Percentiles rank a stretch among this genome's conserved stretches.
Evolutionary conservation across 345 rosid genomes (phyloP).

Genomic region (Eucalyptus coolabah): DNA sequence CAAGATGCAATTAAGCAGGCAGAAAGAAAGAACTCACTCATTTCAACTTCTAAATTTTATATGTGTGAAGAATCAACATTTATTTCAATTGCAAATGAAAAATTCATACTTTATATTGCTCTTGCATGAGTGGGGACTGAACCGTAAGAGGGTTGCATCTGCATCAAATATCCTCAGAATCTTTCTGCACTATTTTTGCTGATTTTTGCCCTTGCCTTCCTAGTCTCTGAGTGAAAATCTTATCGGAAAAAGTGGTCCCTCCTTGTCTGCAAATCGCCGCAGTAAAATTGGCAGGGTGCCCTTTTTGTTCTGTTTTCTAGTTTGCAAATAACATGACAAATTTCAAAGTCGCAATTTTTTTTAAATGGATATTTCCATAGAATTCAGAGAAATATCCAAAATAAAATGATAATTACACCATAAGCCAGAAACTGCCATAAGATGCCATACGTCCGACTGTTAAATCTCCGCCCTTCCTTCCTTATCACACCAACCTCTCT

Average conservation of each 20-base stretch:
- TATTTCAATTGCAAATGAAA: not conserved
- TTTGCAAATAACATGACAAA: not conserved
- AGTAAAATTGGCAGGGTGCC: not conserved
- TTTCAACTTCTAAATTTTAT: not conserved
- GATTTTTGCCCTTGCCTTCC: not conserved
- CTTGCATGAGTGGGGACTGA: not conserved
- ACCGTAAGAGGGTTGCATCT: not conserved
- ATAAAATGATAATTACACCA: not conserved
- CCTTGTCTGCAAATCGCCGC: not conserved
- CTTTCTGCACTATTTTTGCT: not conserved
- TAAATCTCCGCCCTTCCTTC: constrained; percentile 99
- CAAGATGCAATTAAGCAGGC: not conserved
- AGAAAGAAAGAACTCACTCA: not conserved
- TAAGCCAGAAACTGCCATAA: constrained; percentile 39
- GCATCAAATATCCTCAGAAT: not conserved
- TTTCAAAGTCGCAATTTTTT: not conserved
- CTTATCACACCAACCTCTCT: constrained; percentile 54
- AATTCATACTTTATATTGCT: not conserved
- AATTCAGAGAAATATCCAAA: not conserved
- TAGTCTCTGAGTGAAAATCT: not conserved
- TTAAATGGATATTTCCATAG: not conserved
- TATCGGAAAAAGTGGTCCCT: not conserved
- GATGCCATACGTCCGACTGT: constrained; percentile 43
- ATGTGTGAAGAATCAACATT: not conserved
- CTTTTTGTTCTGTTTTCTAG: not conserved